phyloP scores from a whole-genome alignment of 2,329 filamentous ascomycete genomes.

The Colletotrichum higginsianum region DNA sequence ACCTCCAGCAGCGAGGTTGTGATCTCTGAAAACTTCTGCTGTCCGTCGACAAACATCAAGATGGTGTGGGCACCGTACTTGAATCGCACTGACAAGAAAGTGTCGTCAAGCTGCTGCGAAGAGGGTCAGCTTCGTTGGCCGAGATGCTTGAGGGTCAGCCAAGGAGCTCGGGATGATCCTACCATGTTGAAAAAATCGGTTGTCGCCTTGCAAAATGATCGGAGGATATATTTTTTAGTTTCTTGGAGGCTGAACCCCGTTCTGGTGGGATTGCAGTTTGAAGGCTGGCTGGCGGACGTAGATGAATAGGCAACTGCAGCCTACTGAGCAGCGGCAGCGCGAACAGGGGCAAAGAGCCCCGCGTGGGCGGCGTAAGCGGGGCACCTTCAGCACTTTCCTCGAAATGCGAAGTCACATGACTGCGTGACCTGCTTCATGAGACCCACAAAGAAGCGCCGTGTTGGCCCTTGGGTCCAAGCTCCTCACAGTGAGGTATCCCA shows the following conservation, averaged over 20 bases:
- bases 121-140: conserved; percentile 7
- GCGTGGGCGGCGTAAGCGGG: conserved; percentile 14
- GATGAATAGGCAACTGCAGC: background rate
- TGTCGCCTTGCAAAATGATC: no score
- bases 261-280: background rate
- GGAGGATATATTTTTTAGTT: background rate
- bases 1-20: conserved; percentile 71
- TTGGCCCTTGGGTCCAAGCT: conserved; percentile 27
- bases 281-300: no score
- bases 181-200: conserved; percentile 1
- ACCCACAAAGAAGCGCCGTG: background rate
- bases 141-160: background rate
- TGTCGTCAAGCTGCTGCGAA: conserved; percentile 55
- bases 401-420: conserved; percentile 50
- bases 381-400: background rate
- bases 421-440: conserved; percentile 8
- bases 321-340: background rate
- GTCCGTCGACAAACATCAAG: conserved; percentile 75
- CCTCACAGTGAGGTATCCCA: background rate
- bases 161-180: background rate
- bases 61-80: conserved; percentile 81
- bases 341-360: background rate
- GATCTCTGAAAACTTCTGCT: conserved; percentile 69
- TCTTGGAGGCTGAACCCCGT: background rate
- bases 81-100: conserved; percentile 77